Evolutionary conservation across 257 asterid species (phyloP).

Genomic region (Solanum dulcamara): DNA sequence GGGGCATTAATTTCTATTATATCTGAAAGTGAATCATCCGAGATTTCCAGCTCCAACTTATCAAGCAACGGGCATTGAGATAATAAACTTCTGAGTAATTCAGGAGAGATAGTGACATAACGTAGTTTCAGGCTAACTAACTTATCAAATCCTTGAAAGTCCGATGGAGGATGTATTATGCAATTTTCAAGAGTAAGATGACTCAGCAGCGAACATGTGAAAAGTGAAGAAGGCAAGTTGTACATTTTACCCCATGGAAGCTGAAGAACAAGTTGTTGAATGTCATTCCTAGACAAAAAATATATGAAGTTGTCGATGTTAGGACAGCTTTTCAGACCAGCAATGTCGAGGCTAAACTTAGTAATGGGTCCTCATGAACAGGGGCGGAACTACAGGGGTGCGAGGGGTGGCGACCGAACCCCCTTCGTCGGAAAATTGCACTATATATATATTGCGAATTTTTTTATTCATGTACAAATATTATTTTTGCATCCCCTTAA

Average conservation of each 20-base stretch:
- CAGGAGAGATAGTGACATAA: background rate
- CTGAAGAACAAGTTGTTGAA: background rate
- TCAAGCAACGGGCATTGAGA: background rate
- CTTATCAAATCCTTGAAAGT: background rate
- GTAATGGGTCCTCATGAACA: background rate
- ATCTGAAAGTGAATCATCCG: background rate
- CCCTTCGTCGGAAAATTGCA: too few species aligned
- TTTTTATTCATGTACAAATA: too few species aligned
- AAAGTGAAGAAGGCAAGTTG: background rate
- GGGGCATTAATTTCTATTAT: background rate
- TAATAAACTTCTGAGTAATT: background rate
- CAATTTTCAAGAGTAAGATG: background rate
- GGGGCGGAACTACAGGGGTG: too few species aligned
- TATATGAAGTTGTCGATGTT: background rate
- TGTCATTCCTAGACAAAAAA: background rate
- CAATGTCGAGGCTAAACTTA: background rate
- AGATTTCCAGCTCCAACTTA: background rate
- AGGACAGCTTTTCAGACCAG: background rate
- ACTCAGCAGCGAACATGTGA: background rate
- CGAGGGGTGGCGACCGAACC: too few species aligned
- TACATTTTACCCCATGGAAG: background rate
- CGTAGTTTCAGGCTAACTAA: background rate
- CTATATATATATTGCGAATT: too few species aligned
- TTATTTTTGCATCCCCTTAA: too few species aligned
- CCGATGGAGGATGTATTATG: background rate